Evolutionary conservation across 805 yeast genomes (phyloP), one percentile per base, ranked within the genome.

Genomic region (Starmerella etchellsii): DNA sequence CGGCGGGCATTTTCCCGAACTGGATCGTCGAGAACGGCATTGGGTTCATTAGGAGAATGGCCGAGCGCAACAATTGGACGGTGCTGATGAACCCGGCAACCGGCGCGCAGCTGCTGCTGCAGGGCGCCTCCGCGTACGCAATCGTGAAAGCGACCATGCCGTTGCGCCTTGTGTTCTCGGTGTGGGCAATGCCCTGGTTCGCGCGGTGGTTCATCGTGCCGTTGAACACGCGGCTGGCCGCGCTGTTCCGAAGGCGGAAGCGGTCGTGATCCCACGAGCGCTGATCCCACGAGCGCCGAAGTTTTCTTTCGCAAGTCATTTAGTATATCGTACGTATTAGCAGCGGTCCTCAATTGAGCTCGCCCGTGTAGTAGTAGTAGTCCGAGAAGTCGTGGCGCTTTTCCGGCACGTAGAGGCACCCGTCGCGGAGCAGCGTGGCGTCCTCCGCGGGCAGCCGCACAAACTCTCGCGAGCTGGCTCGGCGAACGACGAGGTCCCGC

Each of bases 51-150:
- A 79, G 76, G 44, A 65, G 63, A 37, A 58, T 75, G 21, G 60
- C 58, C 3, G 56, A 54, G 24, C 47, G 58, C 20, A 54, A 60
- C 39, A 44, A 43, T 31, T 60, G 64, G 63, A 34, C 44, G 10
- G 21, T 44, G 23, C 29, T 56, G 43, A 23, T 60, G 50, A 59
- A 67, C 31, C 51, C 76, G 14, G 67, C 65, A 31, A 75, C 73
- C 27, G 73, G 75, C 47, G 65, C 78, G 35, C 63, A 65, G 37
- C 55, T 78, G 22, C 61, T 81, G 5, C 56, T 76, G 49, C 81
- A 80, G 48, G 93, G 93, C 9, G 85, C 87, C 0, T 68, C 79
- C 21, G 76, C 93, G 0, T 82, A 76, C 51, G 78, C 77, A 4
- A 60, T 77, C 3, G 83, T 80, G 11, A 81, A 81, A 51, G 52